These are phyloP conservation scores for Eimeria sp. DNA, from an alignment of 169 alveolate genomes.

Conservation along the genomic window DNA sequence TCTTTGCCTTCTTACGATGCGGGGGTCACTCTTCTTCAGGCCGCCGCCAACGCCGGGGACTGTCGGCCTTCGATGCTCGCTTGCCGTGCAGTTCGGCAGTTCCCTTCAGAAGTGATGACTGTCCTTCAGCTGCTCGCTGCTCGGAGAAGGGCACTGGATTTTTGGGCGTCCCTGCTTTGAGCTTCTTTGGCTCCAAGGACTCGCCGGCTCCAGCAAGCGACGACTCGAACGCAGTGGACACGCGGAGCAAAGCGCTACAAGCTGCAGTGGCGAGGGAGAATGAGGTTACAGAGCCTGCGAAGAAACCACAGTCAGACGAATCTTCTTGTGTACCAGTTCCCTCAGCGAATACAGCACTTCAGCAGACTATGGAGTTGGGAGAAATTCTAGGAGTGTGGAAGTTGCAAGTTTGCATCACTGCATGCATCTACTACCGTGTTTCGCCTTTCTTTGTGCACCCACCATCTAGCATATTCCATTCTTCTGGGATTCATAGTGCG, in stretches of 20 bases:
- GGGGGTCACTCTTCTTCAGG: background rate
- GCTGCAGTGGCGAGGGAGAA: constrained; percentile 49
- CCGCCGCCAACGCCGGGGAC: constrained; percentile 60
- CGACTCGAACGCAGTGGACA: background rate
- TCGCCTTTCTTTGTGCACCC: background rate
- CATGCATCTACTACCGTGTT: background rate
- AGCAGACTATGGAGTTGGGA: background rate
- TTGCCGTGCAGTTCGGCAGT: constrained; percentile 20
- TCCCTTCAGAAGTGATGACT: background rate
- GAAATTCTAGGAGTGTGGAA: background rate
- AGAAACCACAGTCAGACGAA: constrained; percentile 47
- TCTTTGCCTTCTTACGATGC: constrained; percentile 47
- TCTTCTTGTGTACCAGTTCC: no score
- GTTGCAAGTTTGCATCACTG: background rate
- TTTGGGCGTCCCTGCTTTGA: background rate
- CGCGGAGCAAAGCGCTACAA: background rate
- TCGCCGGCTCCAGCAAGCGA: constrained; percentile 27
- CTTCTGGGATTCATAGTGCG: no score
- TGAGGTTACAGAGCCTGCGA: constrained; percentile 46
- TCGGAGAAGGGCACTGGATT: constrained; percentile 41
- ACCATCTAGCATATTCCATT: no score
- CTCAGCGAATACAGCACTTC: background rate
- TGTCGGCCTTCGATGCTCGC: constrained; percentile 31
- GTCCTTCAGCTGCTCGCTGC: constrained; percentile 43
- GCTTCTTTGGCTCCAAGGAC: constrained; percentile 52